These are phyloP conservation scores for Periconia macrospinosa DNA, from an alignment of 2,329 filamentous ascomycete genomes.

Conservation along the genomic window DNA sequence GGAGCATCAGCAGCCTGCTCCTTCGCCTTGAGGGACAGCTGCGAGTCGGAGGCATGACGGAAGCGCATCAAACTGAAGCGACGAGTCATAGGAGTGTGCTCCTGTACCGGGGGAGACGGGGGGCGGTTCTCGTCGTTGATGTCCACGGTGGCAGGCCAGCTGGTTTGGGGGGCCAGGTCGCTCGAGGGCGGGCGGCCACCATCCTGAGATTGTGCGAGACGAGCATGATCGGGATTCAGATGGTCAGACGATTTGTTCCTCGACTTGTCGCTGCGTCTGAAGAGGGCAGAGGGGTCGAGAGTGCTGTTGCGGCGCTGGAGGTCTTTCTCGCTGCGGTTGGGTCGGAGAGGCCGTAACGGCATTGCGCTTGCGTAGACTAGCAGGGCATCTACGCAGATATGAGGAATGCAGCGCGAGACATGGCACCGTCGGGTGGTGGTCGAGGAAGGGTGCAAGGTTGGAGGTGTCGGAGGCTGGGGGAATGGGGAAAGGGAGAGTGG, in stretches of 20 bases:
- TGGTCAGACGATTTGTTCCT: conserved; percentile 27
- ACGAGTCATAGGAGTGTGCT: conserved; percentile 45
- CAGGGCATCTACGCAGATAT: conserved; percentile 38
- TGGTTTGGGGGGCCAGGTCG: conserved; percentile 25
- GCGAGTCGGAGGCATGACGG: conserved; percentile 90
- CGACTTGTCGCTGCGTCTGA: conserved; percentile 37
- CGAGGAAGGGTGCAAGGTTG: conserved; percentile 4
- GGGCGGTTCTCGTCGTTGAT: conserved; percentile 20
- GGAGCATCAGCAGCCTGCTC: conserved; percentile 65
- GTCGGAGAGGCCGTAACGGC: conserved; percentile 43
- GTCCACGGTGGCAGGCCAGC: conserved; percentile 9
- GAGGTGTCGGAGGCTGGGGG: conserved; percentile 15
- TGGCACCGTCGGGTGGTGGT: conserved; percentile 29
- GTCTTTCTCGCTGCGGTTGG: conserved; percentile 44
- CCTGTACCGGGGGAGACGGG: conserved; percentile 37
- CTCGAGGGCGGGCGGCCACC: conserved; percentile 32
- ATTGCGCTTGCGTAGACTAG: conserved; percentile 38
- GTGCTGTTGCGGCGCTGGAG: conserved; percentile 50
- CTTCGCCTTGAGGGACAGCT: conserved; percentile 76
- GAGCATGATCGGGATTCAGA: conserved; percentile 21
- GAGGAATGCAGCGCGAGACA: conserved; percentile 26
- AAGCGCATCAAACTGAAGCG: conserved; percentile 75
- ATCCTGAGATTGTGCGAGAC: conserved; percentile 38
- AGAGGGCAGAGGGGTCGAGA: conserved; percentile 43
- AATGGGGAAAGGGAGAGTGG: background rate